phyloP scores from a whole-genome alignment of 169 alveolate species.

The Plasmodium vivax region DNA sequence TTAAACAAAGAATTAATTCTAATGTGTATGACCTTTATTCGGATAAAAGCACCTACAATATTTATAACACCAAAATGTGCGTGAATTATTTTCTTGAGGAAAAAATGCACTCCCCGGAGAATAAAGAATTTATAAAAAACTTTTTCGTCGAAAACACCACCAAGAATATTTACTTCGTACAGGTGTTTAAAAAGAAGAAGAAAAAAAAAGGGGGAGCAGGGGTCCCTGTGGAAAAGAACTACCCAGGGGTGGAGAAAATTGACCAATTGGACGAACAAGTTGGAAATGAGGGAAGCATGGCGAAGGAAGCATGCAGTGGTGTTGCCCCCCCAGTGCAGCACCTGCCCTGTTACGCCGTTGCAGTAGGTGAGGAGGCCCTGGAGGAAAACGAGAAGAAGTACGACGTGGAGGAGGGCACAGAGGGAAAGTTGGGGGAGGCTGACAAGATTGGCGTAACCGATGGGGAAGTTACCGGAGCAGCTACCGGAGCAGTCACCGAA shows the following conservation, averaged over 20 bases:
- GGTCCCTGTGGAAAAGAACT: neutral
- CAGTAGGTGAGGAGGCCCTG: neutral
- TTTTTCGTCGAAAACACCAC: constrained; percentile 25
- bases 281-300: neutral
- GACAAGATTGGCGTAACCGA: neutral
- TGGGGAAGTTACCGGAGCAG: neutral
- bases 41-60: constrained; percentile 37
- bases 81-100: constrained; percentile 53
- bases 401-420: neutral
- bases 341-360: neutral
- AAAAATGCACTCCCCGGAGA: constrained; percentile 51
- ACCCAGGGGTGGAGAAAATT: neutral
- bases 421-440: neutral
- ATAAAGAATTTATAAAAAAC: constrained; percentile 56
- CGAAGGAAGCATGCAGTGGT: neutral
- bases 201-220: neutral
- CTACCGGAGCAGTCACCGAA: too few relatives aligned
- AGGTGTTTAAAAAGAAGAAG: constrained; percentile 46
- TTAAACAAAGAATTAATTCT: constrained; percentile 14
- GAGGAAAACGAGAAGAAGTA: neutral
- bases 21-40: constrained; percentile 49
- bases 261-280: neutral
- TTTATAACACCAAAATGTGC: constrained; percentile 63
- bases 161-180: constrained; percentile 32
- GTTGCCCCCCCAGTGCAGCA: neutral